Evolutionary conservation across 148 eudicot species (phyloP).

Genomic region (Rhododendron williamsianum): DNA sequence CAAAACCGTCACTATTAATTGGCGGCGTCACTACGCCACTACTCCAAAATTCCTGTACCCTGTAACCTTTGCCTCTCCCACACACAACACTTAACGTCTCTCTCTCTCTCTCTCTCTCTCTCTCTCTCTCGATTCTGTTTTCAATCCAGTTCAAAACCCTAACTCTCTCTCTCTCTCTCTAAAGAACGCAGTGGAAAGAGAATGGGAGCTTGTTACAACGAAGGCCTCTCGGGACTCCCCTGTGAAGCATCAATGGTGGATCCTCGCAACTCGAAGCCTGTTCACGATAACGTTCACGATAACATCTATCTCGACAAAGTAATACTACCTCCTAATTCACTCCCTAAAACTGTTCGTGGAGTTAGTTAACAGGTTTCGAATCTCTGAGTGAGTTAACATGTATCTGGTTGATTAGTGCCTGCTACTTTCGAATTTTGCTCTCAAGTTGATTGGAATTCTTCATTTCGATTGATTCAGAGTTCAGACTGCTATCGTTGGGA

Average conservation of each 20-base stretch:
- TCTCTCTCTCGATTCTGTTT: conserved; percentile 3
- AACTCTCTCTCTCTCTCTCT: too few species aligned
- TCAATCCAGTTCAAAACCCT: background rate
- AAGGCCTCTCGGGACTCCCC: conserved; percentile 16
- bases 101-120: background rate
- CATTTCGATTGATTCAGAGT: background rate
- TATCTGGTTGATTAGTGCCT: background rate
- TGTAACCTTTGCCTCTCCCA: background rate
- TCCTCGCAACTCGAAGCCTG: conserved; percentile 46
- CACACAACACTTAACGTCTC: background rate
- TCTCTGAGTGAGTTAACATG: too few species aligned
- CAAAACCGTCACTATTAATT: background rate
- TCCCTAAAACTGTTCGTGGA: background rate
- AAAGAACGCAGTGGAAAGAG: background rate
- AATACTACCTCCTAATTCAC: background rate
- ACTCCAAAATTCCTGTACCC: background rate
- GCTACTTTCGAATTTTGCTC: too few species aligned
- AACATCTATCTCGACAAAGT: conserved; percentile 75
- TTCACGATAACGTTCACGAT: conserved; percentile 83
- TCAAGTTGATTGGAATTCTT: background rate
- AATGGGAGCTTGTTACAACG: conserved; percentile 44
- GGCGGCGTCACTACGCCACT: conserved; percentile 1
- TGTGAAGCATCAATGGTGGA: conserved; percentile 21
- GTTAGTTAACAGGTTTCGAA: too few species aligned
- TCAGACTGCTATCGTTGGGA: background rate